Evolutionary conservation across 1,284 basidiomycete genomes (phyloP).

Genomic region (Melampsora abietis-canadensis): DNA sequence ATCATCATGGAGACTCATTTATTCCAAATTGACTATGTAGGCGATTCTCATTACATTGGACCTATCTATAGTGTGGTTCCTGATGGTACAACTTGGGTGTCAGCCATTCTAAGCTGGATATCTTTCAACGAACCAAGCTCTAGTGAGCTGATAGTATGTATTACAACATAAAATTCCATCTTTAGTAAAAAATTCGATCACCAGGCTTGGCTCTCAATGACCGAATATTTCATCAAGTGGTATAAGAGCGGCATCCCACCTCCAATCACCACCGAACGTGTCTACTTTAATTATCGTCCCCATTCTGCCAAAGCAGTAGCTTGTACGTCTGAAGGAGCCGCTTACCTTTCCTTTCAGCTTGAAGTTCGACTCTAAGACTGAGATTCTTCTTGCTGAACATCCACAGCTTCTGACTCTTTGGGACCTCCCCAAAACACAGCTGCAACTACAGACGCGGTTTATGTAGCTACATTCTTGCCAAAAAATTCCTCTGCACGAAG

Average conservation of each 20-base stretch:
- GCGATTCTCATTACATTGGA: slow-evolving; percentile 40
- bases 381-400: neutral
- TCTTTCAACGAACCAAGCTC: neutral
- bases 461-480: slow-evolving; percentile 16
- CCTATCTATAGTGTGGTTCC: neutral
- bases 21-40: neutral
- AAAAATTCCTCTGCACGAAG: slow-evolving; percentile 12
- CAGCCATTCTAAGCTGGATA: slow-evolving; percentile 5
- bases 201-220: slow-evolving; percentile 27
- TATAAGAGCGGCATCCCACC: slow-evolving; percentile 36
- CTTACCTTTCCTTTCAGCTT: neutral
- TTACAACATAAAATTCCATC: neutral
- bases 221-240: slow-evolving; percentile 44
- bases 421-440: slow-evolving; percentile 17
- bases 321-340: neutral
- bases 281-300: slow-evolving; percentile 38
- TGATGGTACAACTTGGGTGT: slow-evolving; percentile 39
- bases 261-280: slow-evolving; percentile 19
- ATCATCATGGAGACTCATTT: too few relatives aligned
- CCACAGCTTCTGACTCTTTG: slow-evolving; percentile 17
- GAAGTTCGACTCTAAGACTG: neutral
- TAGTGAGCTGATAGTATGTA: neutral
- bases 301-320: slow-evolving; percentile 27
- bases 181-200: slow-evolving; percentile 29
- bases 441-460: slow-evolving; percentile 30